Percentiles rank a stretch among this genome's conserved stretches.
Conservation (phyloP, 2,329 filamentous ascomycete species). For the Colletotrichum lini region DNA sequence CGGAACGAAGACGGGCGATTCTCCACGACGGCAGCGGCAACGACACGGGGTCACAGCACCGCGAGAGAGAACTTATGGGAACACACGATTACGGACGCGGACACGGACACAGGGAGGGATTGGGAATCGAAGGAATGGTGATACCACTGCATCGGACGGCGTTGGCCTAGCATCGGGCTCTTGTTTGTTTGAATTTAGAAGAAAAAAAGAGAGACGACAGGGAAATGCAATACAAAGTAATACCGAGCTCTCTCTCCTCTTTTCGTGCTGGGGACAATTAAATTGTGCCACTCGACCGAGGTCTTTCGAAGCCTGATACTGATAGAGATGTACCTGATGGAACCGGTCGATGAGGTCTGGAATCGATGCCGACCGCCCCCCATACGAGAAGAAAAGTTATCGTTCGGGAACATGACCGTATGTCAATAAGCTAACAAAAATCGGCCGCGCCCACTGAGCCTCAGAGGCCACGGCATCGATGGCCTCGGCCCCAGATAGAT, state of each 20-base stretch:
- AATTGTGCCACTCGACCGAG: too few species aligned
- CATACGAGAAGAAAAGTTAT: neutral
- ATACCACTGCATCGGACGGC: conserved; percentile 23
- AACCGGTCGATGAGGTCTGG: neutral
- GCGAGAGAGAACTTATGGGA: neutral
- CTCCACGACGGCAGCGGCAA: neutral
- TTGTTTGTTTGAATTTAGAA: neutral
- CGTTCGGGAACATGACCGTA: neutral
- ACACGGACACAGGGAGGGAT: neutral
- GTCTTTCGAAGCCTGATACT: too few species aligned
- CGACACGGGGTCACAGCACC: conserved; percentile 5
- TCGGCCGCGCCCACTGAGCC: neutral
- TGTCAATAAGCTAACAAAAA: too few species aligned
- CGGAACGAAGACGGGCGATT: neutral
- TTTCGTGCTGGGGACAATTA: too few species aligned
- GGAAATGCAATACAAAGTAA: neutral
- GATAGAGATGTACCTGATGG: too few species aligned
- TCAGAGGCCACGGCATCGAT: too few species aligned
- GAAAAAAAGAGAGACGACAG: too few species aligned
- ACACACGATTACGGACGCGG: neutral
- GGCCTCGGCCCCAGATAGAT: neutral
- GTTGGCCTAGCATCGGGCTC: neutral
- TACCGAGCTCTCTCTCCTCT: neutral
- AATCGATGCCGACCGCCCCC: neutral
- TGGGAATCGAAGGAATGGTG: neutral